These are phyloP conservation scores for Colletotrichum sansevieriae DNA, from an alignment of 2,329 filamentous ascomycete species.

Conservation along the genomic window DNA sequence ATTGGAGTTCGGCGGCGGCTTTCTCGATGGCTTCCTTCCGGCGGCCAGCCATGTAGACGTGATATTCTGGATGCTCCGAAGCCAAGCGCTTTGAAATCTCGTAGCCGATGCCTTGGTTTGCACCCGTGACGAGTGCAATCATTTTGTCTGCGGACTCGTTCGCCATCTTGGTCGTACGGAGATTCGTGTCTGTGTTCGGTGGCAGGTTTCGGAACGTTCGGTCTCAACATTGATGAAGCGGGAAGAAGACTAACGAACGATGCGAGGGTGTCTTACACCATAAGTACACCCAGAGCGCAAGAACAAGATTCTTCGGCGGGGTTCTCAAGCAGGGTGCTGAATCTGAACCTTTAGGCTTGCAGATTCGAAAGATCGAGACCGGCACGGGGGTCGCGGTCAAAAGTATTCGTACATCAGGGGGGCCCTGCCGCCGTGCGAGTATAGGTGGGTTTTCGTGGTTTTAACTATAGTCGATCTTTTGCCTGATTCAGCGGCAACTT, in stretches of 20 bases:
- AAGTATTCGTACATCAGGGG: too few relatives aligned
- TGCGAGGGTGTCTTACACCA: too few relatives aligned
- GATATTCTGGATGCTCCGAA: conserved; percentile 23
- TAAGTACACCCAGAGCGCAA: too few relatives aligned
- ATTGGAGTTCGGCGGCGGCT: conserved; percentile 20
- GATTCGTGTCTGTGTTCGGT: too few relatives aligned
- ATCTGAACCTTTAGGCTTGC: not conserved
- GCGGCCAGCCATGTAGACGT: conserved; percentile 30
- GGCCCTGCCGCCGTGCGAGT: too few relatives aligned
- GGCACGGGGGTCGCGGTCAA: too few relatives aligned
- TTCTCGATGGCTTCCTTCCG: conserved; percentile 31
- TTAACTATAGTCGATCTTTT: too few relatives aligned
- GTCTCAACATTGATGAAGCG: not conserved
- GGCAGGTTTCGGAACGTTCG: not conserved
- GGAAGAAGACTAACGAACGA: too few relatives aligned
- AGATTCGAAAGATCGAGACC: not conserved
- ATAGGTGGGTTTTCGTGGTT: too few relatives aligned
- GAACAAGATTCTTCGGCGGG: too few relatives aligned
- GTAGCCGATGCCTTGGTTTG: conserved; percentile 40
- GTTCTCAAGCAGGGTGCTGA: too few relatives aligned
- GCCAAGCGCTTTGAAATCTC: conserved; percentile 34
- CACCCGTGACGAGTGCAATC: conserved; percentile 33
- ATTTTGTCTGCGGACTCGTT: not conserved
- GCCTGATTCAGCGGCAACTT: too few relatives aligned
- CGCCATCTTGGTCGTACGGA: conserved; percentile 7